Evolutionary conservation across 176 grass and related monocot species (phyloP).

Genomic region (Paspalum vaginatum): DNA sequence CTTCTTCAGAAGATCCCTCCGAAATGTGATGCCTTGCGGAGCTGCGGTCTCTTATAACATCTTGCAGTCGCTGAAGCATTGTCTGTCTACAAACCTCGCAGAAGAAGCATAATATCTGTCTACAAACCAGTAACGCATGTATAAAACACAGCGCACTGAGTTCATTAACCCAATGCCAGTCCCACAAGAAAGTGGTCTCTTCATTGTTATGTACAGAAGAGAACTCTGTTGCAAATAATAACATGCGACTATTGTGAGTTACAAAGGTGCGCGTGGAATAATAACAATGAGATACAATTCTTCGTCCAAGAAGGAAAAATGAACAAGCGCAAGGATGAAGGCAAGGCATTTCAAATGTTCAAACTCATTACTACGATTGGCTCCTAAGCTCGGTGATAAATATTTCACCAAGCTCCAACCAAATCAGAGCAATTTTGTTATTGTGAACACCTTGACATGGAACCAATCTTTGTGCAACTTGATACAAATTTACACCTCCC

Average conservation of each 20-base stretch:
- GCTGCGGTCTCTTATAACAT: not conserved
- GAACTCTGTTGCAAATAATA: not conserved
- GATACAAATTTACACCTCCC: constrained; percentile 53
- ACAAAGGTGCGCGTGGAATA: not conserved
- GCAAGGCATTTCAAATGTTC: too few relatives aligned
- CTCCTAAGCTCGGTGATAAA: not conserved
- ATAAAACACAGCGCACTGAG: not conserved
- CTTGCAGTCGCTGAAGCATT: not conserved
- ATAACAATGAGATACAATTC: not conserved
- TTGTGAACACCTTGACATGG: constrained; percentile 16
- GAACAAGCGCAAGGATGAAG: too few relatives aligned
- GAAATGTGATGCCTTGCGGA: not conserved
- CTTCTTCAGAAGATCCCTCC: constrained; percentile 5
- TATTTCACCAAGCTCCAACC: not conserved
- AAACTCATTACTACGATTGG: too few relatives aligned
- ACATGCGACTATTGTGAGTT: not conserved
- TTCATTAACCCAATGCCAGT: not conserved
- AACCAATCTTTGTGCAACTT: constrained; percentile 49
- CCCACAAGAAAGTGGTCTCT: not conserved
- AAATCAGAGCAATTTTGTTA: not conserved
- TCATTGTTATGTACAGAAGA: constrained; percentile 9
- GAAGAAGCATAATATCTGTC: not conserved
- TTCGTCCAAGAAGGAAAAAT: constrained; percentile 1
- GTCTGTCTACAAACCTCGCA: not conserved
- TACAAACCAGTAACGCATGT: not conserved